Evolutionary conservation across 768 basidiomycete genomes (phyloP), one percentile per base, ranked within the genome.

Genomic region (Trametes villosa): DNA sequence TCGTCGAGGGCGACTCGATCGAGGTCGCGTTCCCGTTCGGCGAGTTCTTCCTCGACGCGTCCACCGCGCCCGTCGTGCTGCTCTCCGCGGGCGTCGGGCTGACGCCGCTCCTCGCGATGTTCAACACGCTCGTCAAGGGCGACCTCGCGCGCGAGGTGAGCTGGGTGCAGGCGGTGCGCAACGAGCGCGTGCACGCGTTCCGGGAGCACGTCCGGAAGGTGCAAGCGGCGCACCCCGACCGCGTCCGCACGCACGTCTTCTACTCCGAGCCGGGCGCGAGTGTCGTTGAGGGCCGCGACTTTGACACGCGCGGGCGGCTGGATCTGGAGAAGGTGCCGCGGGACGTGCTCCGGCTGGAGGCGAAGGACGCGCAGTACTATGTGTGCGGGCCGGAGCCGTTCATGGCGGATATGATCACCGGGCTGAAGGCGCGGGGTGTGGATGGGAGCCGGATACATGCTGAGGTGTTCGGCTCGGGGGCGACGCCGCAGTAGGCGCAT

Each of bases 1-100:
- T 68, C 12, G 20, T 54, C 26, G 67, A 60, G 41, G 68, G 68
- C 61, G 67, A 65, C 62, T 20, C 49, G 20, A 41, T 70, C 54
- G 59, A 65, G 42, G 60, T 68, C 57, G 58, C 67, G 15, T 50
- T 53, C 50, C 68, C 68, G 2, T 70, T 59, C 57, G 68, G 68
- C 60, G 67, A 70, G 59, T 70, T 70, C 63, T 67, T 66, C 67
- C 66, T 70, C 46, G 68, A 66, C 53, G 53, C 52, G 41, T 53
- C 63, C 36, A 11, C 48, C 33, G 40, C 68, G 30, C 67, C 68
- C 62, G 62, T 67, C 49, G 68, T 70, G 33, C 65, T 70, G 49
- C 26, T 70, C 65, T 66, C 67, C 24, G 68, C 68, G 3, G 68
- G 68, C 40, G 68, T 70, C 44, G 68, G 68, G 57, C 47, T 65